A percentile compares a stretch with the other conserved stretches of the same genome.
Evolutionary conservation across 129 eudicot genomes (phyloP).

Genomic region (Helianthus tuberosus): DNA sequence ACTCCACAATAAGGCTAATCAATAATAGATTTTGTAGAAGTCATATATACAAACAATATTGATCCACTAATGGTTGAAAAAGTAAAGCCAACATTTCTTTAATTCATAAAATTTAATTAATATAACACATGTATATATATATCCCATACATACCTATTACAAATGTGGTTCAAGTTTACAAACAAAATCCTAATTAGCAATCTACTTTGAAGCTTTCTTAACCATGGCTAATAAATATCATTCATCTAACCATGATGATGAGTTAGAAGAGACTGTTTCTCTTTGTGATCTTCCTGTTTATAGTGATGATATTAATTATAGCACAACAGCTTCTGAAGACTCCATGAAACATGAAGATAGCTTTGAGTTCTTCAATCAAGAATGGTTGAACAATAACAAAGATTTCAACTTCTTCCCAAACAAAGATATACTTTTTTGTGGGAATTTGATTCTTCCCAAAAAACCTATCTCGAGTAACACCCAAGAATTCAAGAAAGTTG

Average conservation of each 20-base stretch:
- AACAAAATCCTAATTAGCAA: slow-evolving; percentile 9
- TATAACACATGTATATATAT: neutral
- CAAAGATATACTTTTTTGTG: slow-evolving; percentile 20
- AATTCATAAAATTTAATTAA: neutral
- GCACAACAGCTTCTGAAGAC: slow-evolving; percentile 21
- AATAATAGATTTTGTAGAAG: slow-evolving; percentile 19
- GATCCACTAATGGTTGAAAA: slow-evolving; percentile 21
- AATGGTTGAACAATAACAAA: slow-evolving; percentile 22
- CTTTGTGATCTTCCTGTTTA: slow-evolving; percentile 31
- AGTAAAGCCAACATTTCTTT: slow-evolving; percentile 32
- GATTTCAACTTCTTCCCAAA: slow-evolving; percentile 22
- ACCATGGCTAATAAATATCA: slow-evolving; percentile 21
- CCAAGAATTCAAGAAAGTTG: slow-evolving; percentile 28
- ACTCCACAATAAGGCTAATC: slow-evolving; percentile 1
- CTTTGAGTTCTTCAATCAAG: slow-evolving; percentile 40
- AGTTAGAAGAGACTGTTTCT: slow-evolving; percentile 34
- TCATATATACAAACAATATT: slow-evolving; percentile 27
- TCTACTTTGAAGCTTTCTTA: slow-evolving; percentile 22
- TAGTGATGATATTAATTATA: slow-evolving; percentile 5
- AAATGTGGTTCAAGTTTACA: slow-evolving; percentile 6
- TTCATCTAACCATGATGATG: slow-evolving; percentile 15
- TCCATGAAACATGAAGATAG: slow-evolving; percentile 30
- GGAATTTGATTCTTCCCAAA: slow-evolving; percentile 17
- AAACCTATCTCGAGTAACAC: slow-evolving; percentile 28
- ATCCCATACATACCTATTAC: neutral